Evolutionary conservation across 768 basidiomycete species (phyloP), one percentile per base, ranked within the genome.

Genomic region (Pilatotrama ljubarskyi): DNA sequence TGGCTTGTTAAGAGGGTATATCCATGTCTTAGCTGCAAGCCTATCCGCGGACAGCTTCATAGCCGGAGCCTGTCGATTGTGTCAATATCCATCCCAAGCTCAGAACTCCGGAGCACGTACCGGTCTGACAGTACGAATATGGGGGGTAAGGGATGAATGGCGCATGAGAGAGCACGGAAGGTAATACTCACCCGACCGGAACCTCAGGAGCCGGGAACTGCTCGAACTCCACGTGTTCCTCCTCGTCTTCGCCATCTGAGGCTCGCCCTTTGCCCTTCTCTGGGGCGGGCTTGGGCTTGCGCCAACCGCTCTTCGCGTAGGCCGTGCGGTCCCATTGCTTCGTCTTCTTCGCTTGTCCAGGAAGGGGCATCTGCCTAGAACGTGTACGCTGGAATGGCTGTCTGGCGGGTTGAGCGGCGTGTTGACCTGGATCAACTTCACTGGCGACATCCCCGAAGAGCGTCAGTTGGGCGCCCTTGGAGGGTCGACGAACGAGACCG

Each of bases 291-390:
- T 81, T 83, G 40, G 75, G 73, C 51, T 77, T 81, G 67, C 78
- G 85, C 75, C 82, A 74, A 0, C 93, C 94, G 3, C 87, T 84
- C 75, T 92, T 90, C 5, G 94, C 87, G 68, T 91, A 96, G 13
- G 78, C 85, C 0, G 95, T 93, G 22, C 92, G 87, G 69, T 98
- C 94, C 97, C 97, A 99, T 47, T 80, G 77, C 77, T 96, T 98
- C 0, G 81, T 84, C 72, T 89, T 86, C 64, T 67, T 69, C 18
- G 63, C 59, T 24, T 62, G 64, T 20, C 66, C 67, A 2, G 59
- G 60, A 18, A 68, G 48, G 1, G 64, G 50, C 48, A 62, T 68
- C 25, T 65, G 65, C 13, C 64, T 70, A 0, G 84, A 80, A 62
- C 78, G 82, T 15, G 76, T 75, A 55, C 77, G 71, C 60, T 77